phyloP scores from a whole-genome alignment of 768 basidiomycete species.

The Coprinellus aureogranulatus region DNA sequence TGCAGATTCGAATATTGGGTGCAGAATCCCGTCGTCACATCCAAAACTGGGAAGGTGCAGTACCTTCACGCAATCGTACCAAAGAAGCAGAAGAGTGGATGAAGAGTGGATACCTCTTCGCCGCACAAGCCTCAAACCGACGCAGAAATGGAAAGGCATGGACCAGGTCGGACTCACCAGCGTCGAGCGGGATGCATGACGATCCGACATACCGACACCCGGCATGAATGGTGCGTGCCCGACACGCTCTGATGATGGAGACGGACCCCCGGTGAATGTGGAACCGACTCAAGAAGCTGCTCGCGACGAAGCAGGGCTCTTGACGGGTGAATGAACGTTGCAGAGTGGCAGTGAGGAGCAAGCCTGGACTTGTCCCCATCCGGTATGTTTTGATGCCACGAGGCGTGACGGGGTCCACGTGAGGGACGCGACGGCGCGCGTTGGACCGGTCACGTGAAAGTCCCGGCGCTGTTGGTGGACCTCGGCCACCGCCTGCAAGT shows the following conservation, averaged over 20 bases:
- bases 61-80: too few species aligned
- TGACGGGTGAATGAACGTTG: not conserved
- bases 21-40: not conserved
- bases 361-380: not conserved
- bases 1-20: not conserved
- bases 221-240: not conserved
- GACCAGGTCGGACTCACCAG: conserved; percentile 39
- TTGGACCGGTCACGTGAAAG: not conserved
- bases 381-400: conserved; percentile 2
- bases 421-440: not conserved
- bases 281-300: not conserved
- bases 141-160: not conserved
- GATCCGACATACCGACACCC: not conserved
- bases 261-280: not conserved
- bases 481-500: too few species aligned
- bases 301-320: not conserved
- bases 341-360: not conserved
- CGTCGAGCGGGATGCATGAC: not conserved
- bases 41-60: not conserved
- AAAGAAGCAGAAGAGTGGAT: too few species aligned
- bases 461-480: too few species aligned
- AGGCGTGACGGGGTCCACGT: not conserved
- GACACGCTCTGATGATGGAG: not conserved
- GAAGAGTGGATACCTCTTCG: too few species aligned
- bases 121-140: too few species aligned